Evolutionary conservation across 2,329 filamentous ascomycete genomes (phyloP).

Genomic region (Stemphylium beticola): DNA sequence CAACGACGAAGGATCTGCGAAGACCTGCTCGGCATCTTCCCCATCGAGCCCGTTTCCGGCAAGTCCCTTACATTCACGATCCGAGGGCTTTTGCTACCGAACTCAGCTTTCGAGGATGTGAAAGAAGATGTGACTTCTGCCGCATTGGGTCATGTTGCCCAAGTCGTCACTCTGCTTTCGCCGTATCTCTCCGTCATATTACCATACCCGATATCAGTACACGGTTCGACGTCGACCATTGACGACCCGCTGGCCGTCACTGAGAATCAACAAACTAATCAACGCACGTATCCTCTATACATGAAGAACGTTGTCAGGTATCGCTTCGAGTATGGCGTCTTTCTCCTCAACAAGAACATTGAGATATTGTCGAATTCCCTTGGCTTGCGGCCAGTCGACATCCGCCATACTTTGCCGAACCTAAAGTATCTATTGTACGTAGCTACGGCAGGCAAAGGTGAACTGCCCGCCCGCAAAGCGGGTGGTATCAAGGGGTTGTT

Average conservation of each 20-base stretch:
- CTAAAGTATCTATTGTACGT: conserved; percentile 92
- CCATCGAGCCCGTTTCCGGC: conserved; percentile 71
- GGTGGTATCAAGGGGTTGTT: conserved; percentile 46
- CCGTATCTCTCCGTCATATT: conserved; percentile 81
- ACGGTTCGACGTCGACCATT: conserved; percentile 76
- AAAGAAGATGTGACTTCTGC: conserved; percentile 78
- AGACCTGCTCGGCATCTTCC: conserved; percentile 79
- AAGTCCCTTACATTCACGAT: conserved; percentile 83
- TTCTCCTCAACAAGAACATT: conserved; percentile 95
- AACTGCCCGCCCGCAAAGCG: conserved; percentile 56
- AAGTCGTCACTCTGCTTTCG: conserved; percentile 76
- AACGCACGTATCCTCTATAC: conserved; percentile 75
- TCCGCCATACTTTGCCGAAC: conserved; percentile 90
- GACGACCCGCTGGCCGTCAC: conserved; percentile 71
- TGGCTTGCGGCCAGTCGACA: conserved; percentile 81
- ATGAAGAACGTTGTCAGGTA: conserved; percentile 74
- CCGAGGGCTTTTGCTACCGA: conserved; percentile 77
- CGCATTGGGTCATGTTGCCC: conserved; percentile 79
- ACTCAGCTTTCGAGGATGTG: conserved; percentile 75
- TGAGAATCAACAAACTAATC: conserved; percentile 39
- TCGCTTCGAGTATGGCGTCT: conserved; percentile 95
- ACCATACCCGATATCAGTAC: conserved; percentile 77
- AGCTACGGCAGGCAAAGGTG: conserved; percentile 76
- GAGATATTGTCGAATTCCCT: conserved; percentile 70
- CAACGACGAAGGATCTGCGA: conserved; percentile 88